These are phyloP conservation scores for Geotrichum citri-aurantii DNA, from an alignment of 1,139 yeast genomes.

Conservation along the genomic window DNA sequence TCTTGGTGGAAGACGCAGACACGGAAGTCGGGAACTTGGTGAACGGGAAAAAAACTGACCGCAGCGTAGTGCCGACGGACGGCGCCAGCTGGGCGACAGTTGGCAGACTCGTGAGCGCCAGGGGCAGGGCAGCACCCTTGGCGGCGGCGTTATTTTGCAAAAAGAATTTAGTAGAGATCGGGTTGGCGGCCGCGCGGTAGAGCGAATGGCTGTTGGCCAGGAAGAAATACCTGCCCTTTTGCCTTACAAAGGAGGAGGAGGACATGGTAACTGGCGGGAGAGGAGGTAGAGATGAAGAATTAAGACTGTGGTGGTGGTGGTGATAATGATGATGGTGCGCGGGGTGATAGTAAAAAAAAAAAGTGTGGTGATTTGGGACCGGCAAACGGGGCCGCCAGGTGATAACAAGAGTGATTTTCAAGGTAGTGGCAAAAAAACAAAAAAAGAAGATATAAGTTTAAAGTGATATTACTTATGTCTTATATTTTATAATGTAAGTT, in stretches of 20 bases:
- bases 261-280: background rate
- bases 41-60: slow-evolving; percentile 17
- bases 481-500: background rate
- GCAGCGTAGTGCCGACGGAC: slow-evolving; percentile 7
- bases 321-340: background rate
- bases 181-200: slow-evolving; percentile 3
- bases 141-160: background rate
- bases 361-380: too few species aligned
- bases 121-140: background rate
- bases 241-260: slow-evolving; percentile 12
- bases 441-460: too few species aligned
- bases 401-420: too few species aligned
- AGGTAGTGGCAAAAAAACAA: too few species aligned
- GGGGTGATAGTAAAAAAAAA: too few species aligned
- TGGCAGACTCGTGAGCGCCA: slow-evolving; percentile 1
- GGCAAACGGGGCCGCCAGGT: too few species aligned
- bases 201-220: slow-evolving; percentile 10
- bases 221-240: slow-evolving; percentile 16
- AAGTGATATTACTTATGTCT: background rate
- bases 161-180: slow-evolving; percentile 6
- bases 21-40: slow-evolving; percentile 1
- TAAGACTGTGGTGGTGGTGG: background rate
- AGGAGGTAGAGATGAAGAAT: background rate
- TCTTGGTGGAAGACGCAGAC: background rate
- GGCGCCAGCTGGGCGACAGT: background rate